Evolutionary conservation across 768 basidiomycete species (phyloP).

Genomic region (Hericium coralloides): DNA sequence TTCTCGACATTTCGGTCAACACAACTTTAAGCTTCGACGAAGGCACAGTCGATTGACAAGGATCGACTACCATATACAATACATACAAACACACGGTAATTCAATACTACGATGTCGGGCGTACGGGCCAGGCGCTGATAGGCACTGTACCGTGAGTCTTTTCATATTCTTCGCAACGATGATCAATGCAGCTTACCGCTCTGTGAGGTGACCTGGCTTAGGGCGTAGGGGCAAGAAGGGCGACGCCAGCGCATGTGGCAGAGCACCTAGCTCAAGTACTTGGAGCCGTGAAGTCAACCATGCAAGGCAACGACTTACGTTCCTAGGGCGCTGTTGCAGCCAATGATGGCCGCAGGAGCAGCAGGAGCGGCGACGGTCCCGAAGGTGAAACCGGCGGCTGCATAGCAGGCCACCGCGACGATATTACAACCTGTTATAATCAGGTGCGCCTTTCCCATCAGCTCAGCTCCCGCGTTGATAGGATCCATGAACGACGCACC

Average conservation of each 20-base stretch:
- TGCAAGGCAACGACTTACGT: conserved; percentile 2
- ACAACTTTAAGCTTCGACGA: too few relatives aligned
- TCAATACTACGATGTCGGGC: too few relatives aligned
- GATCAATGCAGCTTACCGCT: too few relatives aligned
- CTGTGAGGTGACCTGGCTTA: background rate
- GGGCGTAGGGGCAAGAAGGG: conserved; percentile 16
- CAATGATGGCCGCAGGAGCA: conserved; percentile 30
- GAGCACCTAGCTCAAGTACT: background rate
- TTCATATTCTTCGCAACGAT: too few relatives aligned
- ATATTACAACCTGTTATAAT: conserved; percentile 25
- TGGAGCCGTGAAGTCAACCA: background rate
- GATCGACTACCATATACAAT: too few relatives aligned
- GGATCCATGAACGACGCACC: too few relatives aligned
- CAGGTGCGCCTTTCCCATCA: background rate
- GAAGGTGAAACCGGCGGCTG: conserved; percentile 32
- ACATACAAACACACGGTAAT: too few relatives aligned
- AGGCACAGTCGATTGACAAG: too few relatives aligned
- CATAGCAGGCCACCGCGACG: conserved; percentile 34
- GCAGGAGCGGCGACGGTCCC: conserved; percentile 32
- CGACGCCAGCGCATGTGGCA: background rate
- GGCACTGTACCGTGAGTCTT: too few relatives aligned
- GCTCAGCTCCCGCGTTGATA: too few relatives aligned
- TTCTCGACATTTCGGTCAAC: too few relatives aligned
- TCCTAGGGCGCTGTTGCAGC: conserved; percentile 35
- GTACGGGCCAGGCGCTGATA: too few relatives aligned